These are phyloP conservation scores for Vigna reflexopilosa DNA, from an alignment of 306 rosid genomes.

Conservation along the genomic window DNA sequence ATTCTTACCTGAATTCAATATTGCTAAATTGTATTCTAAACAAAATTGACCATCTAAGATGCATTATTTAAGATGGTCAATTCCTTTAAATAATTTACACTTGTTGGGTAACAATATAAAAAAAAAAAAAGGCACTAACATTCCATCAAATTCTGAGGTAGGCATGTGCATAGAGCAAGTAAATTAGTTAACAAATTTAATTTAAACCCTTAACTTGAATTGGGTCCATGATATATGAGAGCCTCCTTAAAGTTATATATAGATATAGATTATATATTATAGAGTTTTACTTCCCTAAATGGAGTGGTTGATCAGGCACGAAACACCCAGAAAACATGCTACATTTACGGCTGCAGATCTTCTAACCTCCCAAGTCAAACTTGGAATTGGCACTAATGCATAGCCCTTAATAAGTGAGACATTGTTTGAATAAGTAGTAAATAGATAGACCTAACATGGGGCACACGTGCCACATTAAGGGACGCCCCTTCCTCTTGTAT, in stretches of 20 bases:
- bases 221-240: neutral
- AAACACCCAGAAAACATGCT: constrained; percentile 39
- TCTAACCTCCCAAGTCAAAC: constrained; percentile 37
- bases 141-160: neutral
- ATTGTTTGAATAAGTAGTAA: neutral
- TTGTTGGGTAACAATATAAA: neutral
- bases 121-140: neutral
- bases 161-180: constrained; percentile 9
- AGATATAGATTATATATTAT: neutral
- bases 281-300: neutral
- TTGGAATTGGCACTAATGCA: neutral
- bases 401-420: neutral
- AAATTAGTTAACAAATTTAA: neutral
- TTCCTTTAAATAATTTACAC: neutral
- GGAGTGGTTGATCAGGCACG: constrained; percentile 40
- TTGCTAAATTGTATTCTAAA: neutral
- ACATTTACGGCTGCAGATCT: constrained; percentile 40
- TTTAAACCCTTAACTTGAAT: neutral
- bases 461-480: constrained; percentile 40
- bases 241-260: neutral
- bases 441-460: constrained; percentile 46
- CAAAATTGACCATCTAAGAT: neutral
- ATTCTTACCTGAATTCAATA: neutral
- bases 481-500: constrained; percentile 18
- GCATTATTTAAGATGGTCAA: neutral